Percentiles rank a stretch among this genome's conserved stretches.
Evolutionary conservation across 306 rosid genomes (phyloP).

Genomic region (Trifolium repens): DNA sequence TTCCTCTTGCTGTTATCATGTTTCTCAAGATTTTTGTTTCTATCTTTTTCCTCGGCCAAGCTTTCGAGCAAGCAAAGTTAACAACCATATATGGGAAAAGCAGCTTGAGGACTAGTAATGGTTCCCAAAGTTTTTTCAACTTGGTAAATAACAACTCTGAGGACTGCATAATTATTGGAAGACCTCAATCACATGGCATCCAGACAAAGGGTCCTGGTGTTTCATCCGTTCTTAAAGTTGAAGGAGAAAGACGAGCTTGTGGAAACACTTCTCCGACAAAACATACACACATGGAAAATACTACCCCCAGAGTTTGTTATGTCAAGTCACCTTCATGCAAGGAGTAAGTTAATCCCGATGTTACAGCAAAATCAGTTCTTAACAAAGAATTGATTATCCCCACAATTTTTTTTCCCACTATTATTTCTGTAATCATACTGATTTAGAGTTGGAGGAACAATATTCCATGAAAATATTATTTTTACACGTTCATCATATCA

Average conservation of each 20-base stretch:
- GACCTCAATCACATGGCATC: constrained; percentile 47
- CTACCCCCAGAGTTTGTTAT: constrained; percentile 55
- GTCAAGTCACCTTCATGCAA: constrained; percentile 62
- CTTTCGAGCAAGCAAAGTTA: constrained; percentile 74
- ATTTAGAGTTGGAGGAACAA: too few relatives aligned
- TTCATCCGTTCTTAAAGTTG: constrained; percentile 52
- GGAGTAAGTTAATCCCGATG: constrained; percentile 61
- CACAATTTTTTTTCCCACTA: too few relatives aligned
- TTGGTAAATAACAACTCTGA: constrained; percentile 52
- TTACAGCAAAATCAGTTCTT: not conserved
- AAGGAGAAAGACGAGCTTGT: constrained; percentile 64
- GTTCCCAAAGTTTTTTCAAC: constrained; percentile 44
- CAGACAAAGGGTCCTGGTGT: constrained; percentile 48
- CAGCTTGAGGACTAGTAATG: constrained; percentile 45
- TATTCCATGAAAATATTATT: too few relatives aligned
- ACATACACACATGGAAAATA: constrained; percentile 64
- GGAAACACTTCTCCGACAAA: constrained; percentile 56
- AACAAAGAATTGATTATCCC: too few relatives aligned
- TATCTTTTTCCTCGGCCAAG: constrained; percentile 52
- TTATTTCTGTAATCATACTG: too few relatives aligned
- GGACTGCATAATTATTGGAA: constrained; percentile 63
- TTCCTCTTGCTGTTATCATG: not conserved
- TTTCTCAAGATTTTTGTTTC: constrained; percentile 24
- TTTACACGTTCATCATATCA: too few relatives aligned
- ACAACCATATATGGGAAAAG: constrained; percentile 55